These are phyloP conservation scores for Cantharellus anzutake DNA, from an alignment of 768 basidiomycete genomes.

Conservation along the genomic window DNA sequence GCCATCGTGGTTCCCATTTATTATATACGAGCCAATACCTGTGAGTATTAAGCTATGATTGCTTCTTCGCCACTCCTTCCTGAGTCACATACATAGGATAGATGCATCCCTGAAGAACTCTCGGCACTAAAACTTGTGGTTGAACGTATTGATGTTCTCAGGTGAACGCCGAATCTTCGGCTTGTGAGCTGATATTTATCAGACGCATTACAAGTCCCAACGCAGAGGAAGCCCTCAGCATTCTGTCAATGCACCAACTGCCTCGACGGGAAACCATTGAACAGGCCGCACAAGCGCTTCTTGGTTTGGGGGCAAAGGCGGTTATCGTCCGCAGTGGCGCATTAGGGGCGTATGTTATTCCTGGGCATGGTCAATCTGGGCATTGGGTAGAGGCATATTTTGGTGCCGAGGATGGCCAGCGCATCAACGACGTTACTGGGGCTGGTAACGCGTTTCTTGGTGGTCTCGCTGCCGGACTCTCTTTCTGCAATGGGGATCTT, in stretches of 20 bases:
- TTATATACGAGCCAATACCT: conserved; percentile 77
- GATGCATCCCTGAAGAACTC: conserved; percentile 64
- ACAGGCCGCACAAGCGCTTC: conserved; percentile 41
- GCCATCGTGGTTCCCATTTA: conserved; percentile 36
- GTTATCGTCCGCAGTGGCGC: conserved; percentile 61
- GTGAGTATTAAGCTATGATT: conserved; percentile 24
- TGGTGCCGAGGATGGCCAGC: conserved; percentile 25
- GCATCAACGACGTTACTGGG: conserved; percentile 70
- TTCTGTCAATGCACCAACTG: conserved; percentile 33
- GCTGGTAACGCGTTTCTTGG: conserved; percentile 87
- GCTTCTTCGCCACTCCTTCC: background rate
- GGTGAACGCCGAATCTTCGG: conserved; percentile 21
- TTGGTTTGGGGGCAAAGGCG: conserved; percentile 36
- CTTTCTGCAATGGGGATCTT: conserved; percentile 35
- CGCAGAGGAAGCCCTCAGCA: conserved; percentile 57
- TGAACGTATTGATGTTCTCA: conserved; percentile 43
- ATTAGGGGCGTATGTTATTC: conserved; percentile 49
- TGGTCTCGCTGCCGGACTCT: conserved; percentile 58
- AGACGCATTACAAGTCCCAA: conserved; percentile 39
- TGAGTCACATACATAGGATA: conserved; percentile 27
- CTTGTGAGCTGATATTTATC: too few relatives aligned
- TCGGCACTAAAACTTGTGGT: conserved; percentile 43
- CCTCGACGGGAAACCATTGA: conserved; percentile 38
- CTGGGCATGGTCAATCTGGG: conserved; percentile 19
- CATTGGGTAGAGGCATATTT: conserved; percentile 66